phyloP scores from a whole-genome alignment of 352 stramenopile genomes.

The Pythium grandisporangium region DNA sequence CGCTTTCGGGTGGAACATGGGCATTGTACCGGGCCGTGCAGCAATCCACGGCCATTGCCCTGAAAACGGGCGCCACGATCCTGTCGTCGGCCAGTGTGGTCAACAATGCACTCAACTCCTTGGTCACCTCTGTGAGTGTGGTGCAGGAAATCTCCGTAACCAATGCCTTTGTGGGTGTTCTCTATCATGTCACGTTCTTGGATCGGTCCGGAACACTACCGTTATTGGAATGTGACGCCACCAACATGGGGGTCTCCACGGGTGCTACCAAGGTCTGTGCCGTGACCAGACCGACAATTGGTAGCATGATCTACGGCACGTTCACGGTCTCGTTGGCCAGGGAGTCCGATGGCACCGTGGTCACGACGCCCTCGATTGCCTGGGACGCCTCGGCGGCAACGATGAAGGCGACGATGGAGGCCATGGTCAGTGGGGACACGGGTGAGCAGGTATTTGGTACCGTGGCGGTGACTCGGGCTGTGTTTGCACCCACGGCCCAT shows the following conservation, averaged over 20 bases:
- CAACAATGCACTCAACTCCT: slow-evolving; percentile 30
- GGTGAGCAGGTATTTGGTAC: slow-evolving; percentile 76
- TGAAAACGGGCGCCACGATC: slow-evolving; percentile 29
- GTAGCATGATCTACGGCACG: slow-evolving; percentile 60
- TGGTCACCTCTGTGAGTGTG: slow-evolving; percentile 48
- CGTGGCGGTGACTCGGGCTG: slow-evolving; percentile 68
- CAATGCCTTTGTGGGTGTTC: slow-evolving; percentile 32
- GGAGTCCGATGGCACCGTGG: slow-evolving; percentile 17
- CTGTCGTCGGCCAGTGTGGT: slow-evolving; percentile 28
- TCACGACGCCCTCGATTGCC: slow-evolving; percentile 25
- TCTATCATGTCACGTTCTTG: slow-evolving; percentile 57
- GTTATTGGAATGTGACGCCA: slow-evolving; percentile 27
- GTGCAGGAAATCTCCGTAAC: slow-evolving; percentile 24
- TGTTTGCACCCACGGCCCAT: slow-evolving; percentile 72
- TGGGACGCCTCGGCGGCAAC: slow-evolving; percentile 72
- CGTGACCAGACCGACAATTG: slow-evolving; percentile 24
- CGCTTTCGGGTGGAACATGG: slow-evolving; percentile 22
- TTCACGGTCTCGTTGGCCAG: slow-evolving; percentile 47
- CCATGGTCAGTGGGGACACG: slow-evolving; percentile 14
- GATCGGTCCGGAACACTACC: slow-evolving; percentile 53
- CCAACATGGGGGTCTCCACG: slow-evolving; percentile 21
- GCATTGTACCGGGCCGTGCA: slow-evolving; percentile 54
- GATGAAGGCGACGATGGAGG: slow-evolving; percentile 45
- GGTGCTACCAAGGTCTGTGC: slow-evolving; percentile 15
- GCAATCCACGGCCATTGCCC: slow-evolving; percentile 18